phyloP scores from a whole-genome alignment of 164 flowering plant genomes.

The Litsea cubeba region DNA sequence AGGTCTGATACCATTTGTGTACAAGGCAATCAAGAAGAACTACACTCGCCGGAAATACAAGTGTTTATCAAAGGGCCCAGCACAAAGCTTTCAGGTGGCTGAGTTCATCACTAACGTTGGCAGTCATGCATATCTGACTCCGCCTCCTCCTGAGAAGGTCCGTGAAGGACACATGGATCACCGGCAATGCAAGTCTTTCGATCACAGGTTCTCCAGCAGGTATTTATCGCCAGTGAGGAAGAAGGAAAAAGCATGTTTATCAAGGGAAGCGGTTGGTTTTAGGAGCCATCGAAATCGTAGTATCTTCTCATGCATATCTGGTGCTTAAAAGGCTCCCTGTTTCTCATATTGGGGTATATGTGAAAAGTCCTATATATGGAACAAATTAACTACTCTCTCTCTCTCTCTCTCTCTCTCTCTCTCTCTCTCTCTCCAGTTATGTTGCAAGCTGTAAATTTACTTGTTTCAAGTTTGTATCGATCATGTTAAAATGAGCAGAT shows the following conservation, averaged over 20 bases:
- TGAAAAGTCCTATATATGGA: no score
- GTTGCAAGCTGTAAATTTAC: no score
- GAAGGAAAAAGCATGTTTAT: background rate
- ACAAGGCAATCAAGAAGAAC: constrained; percentile 14
- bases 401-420: no score
- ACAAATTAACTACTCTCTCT: no score
- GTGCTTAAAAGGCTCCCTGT: no score
- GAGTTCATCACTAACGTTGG: background rate
- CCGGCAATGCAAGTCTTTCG: constrained; percentile 3
- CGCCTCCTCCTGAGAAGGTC: background rate
- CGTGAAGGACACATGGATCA: background rate
- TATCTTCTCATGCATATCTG: no score
- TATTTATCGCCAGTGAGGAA: constrained; percentile 6
- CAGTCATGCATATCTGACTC: background rate
- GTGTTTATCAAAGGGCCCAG: constrained; percentile 7
- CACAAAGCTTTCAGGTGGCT: background rate
- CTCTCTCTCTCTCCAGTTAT: no score
- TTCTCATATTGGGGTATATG: no score
- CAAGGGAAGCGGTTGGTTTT: background rate
- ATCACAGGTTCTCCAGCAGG: background rate
- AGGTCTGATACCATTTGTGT: constrained; percentile 16
- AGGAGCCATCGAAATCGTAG: background rate
- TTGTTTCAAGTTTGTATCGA: no score
- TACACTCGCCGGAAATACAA: constrained; percentile 11
- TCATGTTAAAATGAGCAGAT: no score